These are phyloP conservation scores for Lentinula raphanica DNA, from an alignment of 768 basidiomycete genomes.

Conservation along the genomic window DNA sequence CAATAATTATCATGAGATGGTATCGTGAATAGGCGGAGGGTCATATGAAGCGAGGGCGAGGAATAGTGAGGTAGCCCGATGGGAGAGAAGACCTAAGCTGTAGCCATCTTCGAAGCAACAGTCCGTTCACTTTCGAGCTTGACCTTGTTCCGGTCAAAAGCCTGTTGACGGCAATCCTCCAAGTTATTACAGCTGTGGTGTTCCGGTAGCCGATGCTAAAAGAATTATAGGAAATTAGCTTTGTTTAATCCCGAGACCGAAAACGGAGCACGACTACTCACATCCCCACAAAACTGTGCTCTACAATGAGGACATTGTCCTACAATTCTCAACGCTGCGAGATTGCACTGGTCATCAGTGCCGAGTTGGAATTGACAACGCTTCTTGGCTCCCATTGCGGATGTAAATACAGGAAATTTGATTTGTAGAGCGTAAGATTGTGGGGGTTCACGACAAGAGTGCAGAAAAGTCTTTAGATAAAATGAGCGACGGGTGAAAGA, in stretches of 20 bases:
- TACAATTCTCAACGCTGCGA: constrained; percentile 76
- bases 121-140: constrained; percentile 88
- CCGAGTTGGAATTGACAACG: constrained; percentile 68
- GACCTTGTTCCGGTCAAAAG: constrained; percentile 82
- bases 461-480: background rate
- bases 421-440: background rate
- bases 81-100: constrained; percentile 37
- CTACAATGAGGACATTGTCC: constrained; percentile 82
- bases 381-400: constrained; percentile 76
- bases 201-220: constrained; percentile 83
- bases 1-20: constrained; percentile 1
- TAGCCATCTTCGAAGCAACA: constrained; percentile 80
- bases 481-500: background rate
- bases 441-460: background rate
- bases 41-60: background rate
- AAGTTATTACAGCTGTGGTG: constrained; percentile 82
- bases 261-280: constrained; percentile 32
- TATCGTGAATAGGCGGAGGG: background rate
- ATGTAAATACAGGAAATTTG: constrained; percentile 3
- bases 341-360: constrained; percentile 58
- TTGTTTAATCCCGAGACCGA: constrained; percentile 8
- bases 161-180: constrained; percentile 81
- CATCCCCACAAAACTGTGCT: constrained; percentile 70
- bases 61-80: background rate
- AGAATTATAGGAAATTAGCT: constrained; percentile 15